phyloP scores from a whole-genome alignment of 306 rosid genomes.

The Sechiopsis laciniata region DNA sequence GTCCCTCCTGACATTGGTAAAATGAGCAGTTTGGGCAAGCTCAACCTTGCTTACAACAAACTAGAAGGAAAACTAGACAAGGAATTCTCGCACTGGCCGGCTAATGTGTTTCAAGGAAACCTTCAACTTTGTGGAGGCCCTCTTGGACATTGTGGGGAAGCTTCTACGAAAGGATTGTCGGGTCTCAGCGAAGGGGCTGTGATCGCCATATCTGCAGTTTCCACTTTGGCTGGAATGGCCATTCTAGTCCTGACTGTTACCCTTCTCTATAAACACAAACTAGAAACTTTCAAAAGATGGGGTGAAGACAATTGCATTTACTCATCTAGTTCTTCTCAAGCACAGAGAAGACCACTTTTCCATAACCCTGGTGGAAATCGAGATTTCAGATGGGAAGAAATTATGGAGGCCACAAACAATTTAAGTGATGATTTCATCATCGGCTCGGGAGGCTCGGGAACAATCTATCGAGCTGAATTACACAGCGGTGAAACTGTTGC shows the following conservation, averaged over 20 bases:
- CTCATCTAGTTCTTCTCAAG: constrained; percentile 67
- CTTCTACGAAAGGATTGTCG: constrained; percentile 25
- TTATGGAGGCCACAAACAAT: constrained; percentile 75
- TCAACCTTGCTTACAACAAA: constrained; percentile 70
- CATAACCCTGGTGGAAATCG: constrained; percentile 46
- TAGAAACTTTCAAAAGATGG: constrained; percentile 36
- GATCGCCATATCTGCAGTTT: constrained; percentile 52
- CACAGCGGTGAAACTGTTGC: constrained; percentile 65
- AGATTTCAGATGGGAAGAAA: constrained; percentile 76
- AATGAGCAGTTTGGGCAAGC: constrained; percentile 87
- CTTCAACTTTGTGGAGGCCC: constrained; percentile 67
- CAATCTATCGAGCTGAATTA: constrained; percentile 78
- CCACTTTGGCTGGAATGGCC: constrained; percentile 60
- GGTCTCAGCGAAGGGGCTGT: constrained; percentile 44
- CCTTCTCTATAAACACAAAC: constrained; percentile 43
- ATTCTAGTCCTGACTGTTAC: constrained; percentile 43
- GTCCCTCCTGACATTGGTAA: constrained; percentile 61
- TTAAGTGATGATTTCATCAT: constrained; percentile 69
- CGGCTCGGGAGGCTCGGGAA: constrained; percentile 92
- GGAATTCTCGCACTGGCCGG: constrained; percentile 65
- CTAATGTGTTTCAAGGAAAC: constrained; percentile 61
- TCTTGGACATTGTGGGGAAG: constrained; percentile 42
- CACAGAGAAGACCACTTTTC: constrained; percentile 58
- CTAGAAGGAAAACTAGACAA: constrained; percentile 61
- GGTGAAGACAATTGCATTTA: constrained; percentile 47